A percentile compares a stretch with the other conserved stretches of the same genome.
Conservation (phyloP, 208 protist species). For the Acanthamoeba culbertsoni region DNA sequence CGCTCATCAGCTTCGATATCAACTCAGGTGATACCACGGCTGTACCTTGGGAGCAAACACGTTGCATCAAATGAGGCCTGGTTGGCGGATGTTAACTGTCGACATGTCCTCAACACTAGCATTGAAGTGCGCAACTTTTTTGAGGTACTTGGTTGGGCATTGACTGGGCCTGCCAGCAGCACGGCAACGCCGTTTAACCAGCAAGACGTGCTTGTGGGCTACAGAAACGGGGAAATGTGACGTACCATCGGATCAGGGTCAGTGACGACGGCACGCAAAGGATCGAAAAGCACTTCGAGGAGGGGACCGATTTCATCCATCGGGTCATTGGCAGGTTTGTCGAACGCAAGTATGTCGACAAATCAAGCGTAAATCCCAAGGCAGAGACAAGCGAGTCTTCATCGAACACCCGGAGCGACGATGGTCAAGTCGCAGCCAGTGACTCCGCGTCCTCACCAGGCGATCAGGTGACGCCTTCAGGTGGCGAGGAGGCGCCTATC, state of each 20-base stretch:
- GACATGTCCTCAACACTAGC: background rate
- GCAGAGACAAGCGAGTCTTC: background rate
- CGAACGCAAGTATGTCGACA: background rate
- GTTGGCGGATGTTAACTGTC: background rate
- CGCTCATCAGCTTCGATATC: background rate
- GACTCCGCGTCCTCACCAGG: too few relatives aligned
- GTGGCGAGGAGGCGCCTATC: background rate
- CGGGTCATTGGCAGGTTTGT: background rate
- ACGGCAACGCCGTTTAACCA: too few relatives aligned
- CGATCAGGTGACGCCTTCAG: background rate
- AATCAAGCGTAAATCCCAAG: background rate
- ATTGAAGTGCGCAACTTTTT: conserved; percentile 19
- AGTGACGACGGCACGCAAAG: background rate
- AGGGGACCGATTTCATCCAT: conserved; percentile 19
- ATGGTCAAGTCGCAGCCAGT: too few relatives aligned
- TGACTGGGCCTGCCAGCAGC: too few relatives aligned
- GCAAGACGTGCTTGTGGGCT: too few relatives aligned
- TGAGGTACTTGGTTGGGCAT: background rate
- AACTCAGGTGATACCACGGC: background rate
- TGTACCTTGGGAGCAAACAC: background rate
- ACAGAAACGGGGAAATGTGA: background rate
- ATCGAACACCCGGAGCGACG: too few relatives aligned
- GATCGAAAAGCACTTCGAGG: conserved; percentile 31
- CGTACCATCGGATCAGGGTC: background rate
- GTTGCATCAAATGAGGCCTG: background rate